These are phyloP conservation scores for Spirogloea muscicola DNA, from an alignment of 139 green algal genomes.

Conservation along the genomic window DNA sequence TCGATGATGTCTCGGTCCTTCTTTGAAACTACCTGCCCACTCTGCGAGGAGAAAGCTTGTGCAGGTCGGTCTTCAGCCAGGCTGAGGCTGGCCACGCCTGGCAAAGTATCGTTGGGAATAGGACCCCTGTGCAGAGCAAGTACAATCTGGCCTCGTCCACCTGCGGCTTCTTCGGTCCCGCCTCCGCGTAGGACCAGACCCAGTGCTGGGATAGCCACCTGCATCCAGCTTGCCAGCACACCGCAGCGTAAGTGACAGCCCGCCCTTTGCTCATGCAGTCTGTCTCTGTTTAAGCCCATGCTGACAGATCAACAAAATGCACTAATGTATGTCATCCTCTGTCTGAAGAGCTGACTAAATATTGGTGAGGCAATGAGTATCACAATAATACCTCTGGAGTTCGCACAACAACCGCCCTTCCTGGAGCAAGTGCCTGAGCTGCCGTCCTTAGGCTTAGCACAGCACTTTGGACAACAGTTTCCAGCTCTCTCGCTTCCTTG, in stretches of 20 bases:
- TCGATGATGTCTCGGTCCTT: neutral
- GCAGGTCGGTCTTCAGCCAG: neutral
- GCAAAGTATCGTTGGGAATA: neutral
- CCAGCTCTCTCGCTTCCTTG: conserved; percentile 1
- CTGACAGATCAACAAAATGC: neutral
- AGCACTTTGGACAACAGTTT: neutral
- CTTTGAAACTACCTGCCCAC: neutral
- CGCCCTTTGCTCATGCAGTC: neutral
- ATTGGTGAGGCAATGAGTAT: no score
- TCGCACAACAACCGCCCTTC: neutral
- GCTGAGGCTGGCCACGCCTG: neutral
- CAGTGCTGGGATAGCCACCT: neutral
- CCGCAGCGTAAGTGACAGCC: neutral
- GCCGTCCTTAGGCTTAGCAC: neutral
- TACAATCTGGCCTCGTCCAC: no score
- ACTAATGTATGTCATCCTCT: no score
- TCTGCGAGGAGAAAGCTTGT: no score
- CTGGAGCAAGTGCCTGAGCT: neutral
- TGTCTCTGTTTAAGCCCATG: neutral
- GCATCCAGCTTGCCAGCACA: neutral
- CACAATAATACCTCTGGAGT: neutral
- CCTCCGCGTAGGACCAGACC: no score
- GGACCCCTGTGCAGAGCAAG: neutral
- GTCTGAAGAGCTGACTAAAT: no score
- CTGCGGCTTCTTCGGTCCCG: no score